phyloP scores from a whole-genome alignment of 1,284 basidiomycete species.

The Rugosomyces carneus region DNA sequence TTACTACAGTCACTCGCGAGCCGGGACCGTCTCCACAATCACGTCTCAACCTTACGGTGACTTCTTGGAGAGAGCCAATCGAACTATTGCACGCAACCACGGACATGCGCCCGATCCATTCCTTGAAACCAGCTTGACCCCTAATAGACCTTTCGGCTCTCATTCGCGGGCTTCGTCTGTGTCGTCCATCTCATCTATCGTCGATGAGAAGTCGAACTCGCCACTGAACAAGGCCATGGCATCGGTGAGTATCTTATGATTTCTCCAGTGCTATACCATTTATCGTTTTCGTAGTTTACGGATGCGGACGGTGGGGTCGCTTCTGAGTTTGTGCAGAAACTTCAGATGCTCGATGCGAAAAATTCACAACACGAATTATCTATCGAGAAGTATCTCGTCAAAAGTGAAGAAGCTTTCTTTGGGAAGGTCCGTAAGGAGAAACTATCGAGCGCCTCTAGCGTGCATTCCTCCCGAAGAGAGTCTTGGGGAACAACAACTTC shows the following conservation, averaged over 20 bases:
- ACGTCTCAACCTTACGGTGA: constrained; percentile 53
- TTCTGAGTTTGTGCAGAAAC: constrained; percentile 80
- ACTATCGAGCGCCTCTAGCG: constrained; percentile 67
- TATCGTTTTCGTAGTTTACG: constrained; percentile 60
- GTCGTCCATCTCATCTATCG: constrained; percentile 84
- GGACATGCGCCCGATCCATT: constrained; percentile 78
- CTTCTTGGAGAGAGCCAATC: constrained; percentile 83
- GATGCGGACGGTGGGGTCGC: constrained; percentile 89
- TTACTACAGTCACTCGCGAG: constrained; percentile 38
- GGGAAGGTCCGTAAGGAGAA: constrained; percentile 85
- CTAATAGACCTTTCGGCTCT: constrained; percentile 69
- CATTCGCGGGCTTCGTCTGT: constrained; percentile 78
- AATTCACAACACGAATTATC: constrained; percentile 89
- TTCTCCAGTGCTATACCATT: constrained; percentile 3
- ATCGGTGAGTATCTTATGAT: constrained; percentile 44
- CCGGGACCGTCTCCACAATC: constrained; percentile 23
- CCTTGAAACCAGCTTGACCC: constrained; percentile 53
- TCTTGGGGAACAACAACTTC: constrained; percentile 77
- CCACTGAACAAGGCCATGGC: constrained; percentile 90
- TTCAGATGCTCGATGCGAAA: constrained; percentile 72
- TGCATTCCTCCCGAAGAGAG: constrained; percentile 74
- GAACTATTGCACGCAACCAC: constrained; percentile 73
- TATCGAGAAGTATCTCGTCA: constrained; percentile 84
- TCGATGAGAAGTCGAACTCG: constrained; percentile 84
- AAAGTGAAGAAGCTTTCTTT: constrained; percentile 91